Percentiles rank a stretch among this genome's conserved stretches.
Evolutionary conservation across 306 rosid genomes (phyloP).

Genomic region (Pyrus pyrifolia): DNA sequence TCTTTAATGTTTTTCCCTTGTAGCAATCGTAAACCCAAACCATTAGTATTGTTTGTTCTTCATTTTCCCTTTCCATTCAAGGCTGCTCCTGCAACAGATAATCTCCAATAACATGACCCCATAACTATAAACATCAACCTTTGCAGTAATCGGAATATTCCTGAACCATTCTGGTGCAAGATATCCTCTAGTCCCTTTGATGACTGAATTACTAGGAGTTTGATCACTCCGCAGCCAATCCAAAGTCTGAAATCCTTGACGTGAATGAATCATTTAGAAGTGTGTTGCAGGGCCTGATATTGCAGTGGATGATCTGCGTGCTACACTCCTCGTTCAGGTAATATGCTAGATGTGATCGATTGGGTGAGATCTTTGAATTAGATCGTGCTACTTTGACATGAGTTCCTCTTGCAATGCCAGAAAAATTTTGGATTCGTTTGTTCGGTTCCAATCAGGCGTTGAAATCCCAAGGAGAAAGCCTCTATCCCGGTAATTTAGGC

Average conservation of each 20-base stretch:
- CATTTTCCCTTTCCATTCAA: not conserved
- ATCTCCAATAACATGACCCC: not conserved
- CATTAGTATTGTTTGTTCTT: constrained; percentile 4
- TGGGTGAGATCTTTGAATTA: no score
- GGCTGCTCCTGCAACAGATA: not conserved
- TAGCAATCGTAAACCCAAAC: constrained; percentile 14
- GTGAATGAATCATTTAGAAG: constrained; percentile 1
- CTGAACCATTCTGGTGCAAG: not conserved
- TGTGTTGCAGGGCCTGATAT: not conserved
- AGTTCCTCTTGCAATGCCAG: not conserved
- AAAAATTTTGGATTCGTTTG: constrained; percentile 2
- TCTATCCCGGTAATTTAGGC: no score
- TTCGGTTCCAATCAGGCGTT: constrained; percentile 15
- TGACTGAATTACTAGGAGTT: not conserved
- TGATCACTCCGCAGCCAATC: constrained; percentile 5
- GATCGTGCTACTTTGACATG: not conserved
- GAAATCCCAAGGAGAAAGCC: constrained; percentile 12
- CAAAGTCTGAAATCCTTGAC: not conserved
- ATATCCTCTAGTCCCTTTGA: not conserved
- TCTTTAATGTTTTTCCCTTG: not conserved
- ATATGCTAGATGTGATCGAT: no score
- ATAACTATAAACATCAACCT: not conserved
- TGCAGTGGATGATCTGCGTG: not conserved
- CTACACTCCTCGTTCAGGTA: not conserved
- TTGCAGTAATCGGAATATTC: not conserved